These are phyloP conservation scores for Blastobotrys illinoisensis DNA, from an alignment of 1,139 yeast species.

Conservation along the genomic window DNA sequence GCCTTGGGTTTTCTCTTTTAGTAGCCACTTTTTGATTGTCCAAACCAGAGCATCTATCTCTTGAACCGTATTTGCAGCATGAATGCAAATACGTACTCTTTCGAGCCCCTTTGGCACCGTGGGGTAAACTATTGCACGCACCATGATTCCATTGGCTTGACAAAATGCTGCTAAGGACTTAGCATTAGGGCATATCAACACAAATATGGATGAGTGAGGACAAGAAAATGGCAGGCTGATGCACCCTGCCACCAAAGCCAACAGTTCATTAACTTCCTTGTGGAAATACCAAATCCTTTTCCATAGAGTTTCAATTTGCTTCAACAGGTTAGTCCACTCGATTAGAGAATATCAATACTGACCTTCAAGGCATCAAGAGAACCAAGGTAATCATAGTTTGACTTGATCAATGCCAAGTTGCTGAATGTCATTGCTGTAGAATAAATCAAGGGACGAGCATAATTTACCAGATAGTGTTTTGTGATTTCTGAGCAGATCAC, in stretches of 20 bases:
- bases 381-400: constrained; percentile 13
- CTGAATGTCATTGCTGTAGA: constrained; percentile 22
- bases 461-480: constrained; percentile 23
- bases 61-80: constrained; percentile 18
- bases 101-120: constrained; percentile 28
- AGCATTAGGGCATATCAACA: constrained; percentile 20
- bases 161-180: constrained; percentile 20
- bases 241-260: background rate
- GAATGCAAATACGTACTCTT: constrained; percentile 25
- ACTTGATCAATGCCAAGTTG: constrained; percentile 20
- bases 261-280: background rate
- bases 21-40: background rate
- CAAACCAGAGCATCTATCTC: constrained; percentile 18
- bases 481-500: constrained; percentile 20
- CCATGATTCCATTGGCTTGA: constrained; percentile 21
- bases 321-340: too few relatives aligned
- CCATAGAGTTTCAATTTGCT: constrained; percentile 10
- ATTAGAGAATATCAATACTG: constrained; percentile 8
- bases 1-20: background rate
- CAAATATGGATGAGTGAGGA: constrained; percentile 19
- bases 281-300: constrained; percentile 4
- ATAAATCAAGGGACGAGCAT: constrained; percentile 27
- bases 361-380: background rate
- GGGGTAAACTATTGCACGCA: constrained; percentile 27
- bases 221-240: background rate